A percentile compares a stretch with the other conserved stretches of the same genome.
phyloP scores from a whole-genome alignment of 805 yeast species.

The Starmera amethionina region DNA sequence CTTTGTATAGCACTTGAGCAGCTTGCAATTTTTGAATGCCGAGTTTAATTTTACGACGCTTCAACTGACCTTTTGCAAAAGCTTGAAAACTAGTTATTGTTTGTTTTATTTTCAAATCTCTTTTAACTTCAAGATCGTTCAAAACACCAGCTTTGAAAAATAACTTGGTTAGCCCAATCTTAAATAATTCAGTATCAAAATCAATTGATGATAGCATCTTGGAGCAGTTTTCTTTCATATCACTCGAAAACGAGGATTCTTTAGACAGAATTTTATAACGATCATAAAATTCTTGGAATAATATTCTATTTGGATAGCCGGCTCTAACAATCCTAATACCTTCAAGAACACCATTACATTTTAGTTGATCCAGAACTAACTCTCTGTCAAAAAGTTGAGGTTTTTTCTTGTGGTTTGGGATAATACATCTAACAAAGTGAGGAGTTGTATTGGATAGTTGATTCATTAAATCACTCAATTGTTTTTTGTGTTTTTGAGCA shows the following conservation, averaged over 20 bases:
- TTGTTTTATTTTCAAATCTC: constrained; percentile 52
- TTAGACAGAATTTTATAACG: constrained; percentile 66
- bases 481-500: constrained; percentile 84
- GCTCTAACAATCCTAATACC: constrained; percentile 96
- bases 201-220: constrained; percentile 52
- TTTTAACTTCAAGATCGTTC: constrained; percentile 73
- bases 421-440: constrained; percentile 91
- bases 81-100: constrained; percentile 58
- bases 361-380: constrained; percentile 76
- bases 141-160: constrained; percentile 95
- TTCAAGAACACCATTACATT: constrained; percentile 96
- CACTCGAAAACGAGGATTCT: constrained; percentile 30
- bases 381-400: constrained; percentile 64
- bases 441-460: constrained; percentile 81
- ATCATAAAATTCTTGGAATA: constrained; percentile 67
- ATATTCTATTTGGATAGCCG: constrained; percentile 90
- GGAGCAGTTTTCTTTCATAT: constrained; percentile 60
- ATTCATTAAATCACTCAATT: constrained; percentile 57
- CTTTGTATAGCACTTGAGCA: constrained; percentile 54
- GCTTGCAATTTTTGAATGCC: constrained; percentile 58
- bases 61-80: constrained; percentile 49
- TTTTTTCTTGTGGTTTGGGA: constrained; percentile 74
- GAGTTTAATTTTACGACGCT: constrained; percentile 37
- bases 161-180: constrained; percentile 86
- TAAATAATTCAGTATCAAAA: constrained; percentile 70